Evolutionary conservation across 768 basidiomycete genomes (phyloP), one percentile per base, ranked within the genome.

Genomic region (Suillus tomentosus): DNA sequence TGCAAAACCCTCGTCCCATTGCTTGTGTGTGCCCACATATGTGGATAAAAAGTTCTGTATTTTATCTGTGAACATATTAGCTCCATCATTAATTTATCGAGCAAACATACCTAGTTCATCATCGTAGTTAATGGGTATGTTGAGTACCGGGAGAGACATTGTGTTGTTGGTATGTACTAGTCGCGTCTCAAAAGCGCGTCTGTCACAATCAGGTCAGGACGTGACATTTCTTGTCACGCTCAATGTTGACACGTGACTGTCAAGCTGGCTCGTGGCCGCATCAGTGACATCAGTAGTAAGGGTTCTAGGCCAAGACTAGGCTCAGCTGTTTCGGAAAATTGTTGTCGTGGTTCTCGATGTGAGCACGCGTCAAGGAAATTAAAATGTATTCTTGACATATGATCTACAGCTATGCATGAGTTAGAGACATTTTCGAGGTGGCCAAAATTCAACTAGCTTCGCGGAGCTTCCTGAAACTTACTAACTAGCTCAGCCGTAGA

Each of bases 41-140:
- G 82, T 87, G 53, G 87, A 85, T 67, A 95, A 73, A 73, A 95
- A 94, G 65, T 80, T 81, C 51, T 79, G 79, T 72, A 95, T 92
- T 76, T 80, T 85, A 15, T 84, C 92, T 95, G 70, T 39, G 24
- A 59, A 13, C 31, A 14, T 37, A 71, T 37, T 68, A 51, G 22
- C 5, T 15, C n/a, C 64, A 15, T 67, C 27, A 10, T 11, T 22
- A 4, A 24, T 11, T 17, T 9, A 15, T 15, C 13, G 15, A 31
- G 11, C 0, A 47, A 48, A 66, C 73, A 37, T 45, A 88, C 93
- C 86, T 78, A 90, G 86, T 71, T 95, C 94, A 3, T 82, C 82
- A 27, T 84, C 84, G 71, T 94, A 95, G 67, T 84, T 80, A 71
- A 92, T 79, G 62, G 82, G 72, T 67, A 89, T 81, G 71, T 82